A percentile compares a stretch with the other conserved stretches of the same genome.
Evolutionary conservation across 129 eudicot genomes (phyloP).

Genomic region (Flaveria trinervia): DNA sequence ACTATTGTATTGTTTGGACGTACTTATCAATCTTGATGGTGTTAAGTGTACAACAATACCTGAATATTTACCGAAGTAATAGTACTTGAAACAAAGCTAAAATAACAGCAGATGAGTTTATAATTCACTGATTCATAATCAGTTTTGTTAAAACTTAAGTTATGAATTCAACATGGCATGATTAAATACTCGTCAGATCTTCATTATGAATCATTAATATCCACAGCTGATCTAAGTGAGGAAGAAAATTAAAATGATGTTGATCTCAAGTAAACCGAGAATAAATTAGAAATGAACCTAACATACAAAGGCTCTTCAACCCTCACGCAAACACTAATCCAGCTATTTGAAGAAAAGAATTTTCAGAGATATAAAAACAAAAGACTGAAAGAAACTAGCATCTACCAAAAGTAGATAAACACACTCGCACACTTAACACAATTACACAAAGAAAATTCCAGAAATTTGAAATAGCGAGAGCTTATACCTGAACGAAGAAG

Average conservation of each 20-base stretch:
- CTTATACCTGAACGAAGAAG: constrained; percentile 33
- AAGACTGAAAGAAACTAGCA: constrained; percentile 6
- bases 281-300: constrained; percentile 30
- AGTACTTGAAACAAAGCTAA: background rate
- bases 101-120: background rate
- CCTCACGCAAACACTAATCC: constrained; percentile 23
- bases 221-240: background rate
- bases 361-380: constrained; percentile 2
- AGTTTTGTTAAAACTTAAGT: background rate
- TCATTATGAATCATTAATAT: constrained; percentile 1
- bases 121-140: background rate
- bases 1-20: background rate
- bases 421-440: constrained; percentile 5
- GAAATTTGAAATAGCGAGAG: constrained; percentile 4
- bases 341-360: constrained; percentile 2
- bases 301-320: constrained; percentile 30
- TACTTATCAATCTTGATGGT: background rate
- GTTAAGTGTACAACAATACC: background rate
- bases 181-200: constrained; percentile 2
- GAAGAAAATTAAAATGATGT: background rate
- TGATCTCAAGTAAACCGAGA: background rate
- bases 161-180: background rate
- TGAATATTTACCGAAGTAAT: background rate
- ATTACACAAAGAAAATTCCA: background rate
- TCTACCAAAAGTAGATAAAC: constrained; percentile 10